Conservation (phyloP, 2,329 filamentous ascomycete genomes). For the Alternaria infectoria region DNA sequence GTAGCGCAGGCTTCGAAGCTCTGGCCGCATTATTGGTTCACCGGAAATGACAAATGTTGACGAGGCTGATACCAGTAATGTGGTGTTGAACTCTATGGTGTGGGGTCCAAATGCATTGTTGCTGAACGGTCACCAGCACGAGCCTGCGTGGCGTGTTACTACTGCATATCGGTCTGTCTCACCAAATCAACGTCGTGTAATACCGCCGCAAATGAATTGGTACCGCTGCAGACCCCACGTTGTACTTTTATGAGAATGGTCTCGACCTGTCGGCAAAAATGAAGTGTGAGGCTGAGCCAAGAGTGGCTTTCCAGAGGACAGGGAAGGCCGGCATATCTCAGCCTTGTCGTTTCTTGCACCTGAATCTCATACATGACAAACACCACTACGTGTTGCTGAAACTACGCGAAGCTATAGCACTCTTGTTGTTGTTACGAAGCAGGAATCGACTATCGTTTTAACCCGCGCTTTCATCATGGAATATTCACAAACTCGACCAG, state of each 20-base stretch:
- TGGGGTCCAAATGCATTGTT: not conserved
- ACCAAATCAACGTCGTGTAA: not conserved
- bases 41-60: not conserved
- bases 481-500: not conserved
- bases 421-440: no score
- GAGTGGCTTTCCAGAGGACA: not conserved
- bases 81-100: not conserved
- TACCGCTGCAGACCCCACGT: not conserved
- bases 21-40: not conserved
- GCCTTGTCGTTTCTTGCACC: not conserved
- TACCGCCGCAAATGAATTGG: not conserved
- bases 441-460: no score
- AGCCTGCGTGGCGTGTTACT: not conserved
- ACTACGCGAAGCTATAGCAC: no score
- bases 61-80: not conserved
- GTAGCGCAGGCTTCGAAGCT: not conserved
- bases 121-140: not conserved
- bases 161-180: no score
- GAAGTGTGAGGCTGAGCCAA: not conserved
- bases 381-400: no score
- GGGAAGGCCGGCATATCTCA: not conserved
- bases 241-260: not conserved
- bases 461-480: not conserved
- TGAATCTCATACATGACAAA: fast-evolving
- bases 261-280: not conserved